These are phyloP conservation scores for Yarrowia sp. DNA, from an alignment of 805 yeast species.

Conservation along the genomic window DNA sequence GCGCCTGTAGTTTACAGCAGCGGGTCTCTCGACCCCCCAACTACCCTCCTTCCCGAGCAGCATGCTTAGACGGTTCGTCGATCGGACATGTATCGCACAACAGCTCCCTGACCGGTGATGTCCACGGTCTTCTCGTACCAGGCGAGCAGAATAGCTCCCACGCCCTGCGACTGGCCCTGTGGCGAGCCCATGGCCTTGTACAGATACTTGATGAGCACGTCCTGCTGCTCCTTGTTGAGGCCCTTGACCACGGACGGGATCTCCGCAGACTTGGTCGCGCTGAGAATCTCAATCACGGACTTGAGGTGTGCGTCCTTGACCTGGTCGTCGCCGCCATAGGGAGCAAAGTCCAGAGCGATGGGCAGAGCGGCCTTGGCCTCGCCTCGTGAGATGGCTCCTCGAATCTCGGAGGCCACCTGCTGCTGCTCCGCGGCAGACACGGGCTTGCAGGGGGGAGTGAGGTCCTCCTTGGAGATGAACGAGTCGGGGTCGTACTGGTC, in stretches of 20 bases:
- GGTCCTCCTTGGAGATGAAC: slow-evolving; percentile 58
- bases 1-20: neutral
- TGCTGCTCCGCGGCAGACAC: slow-evolving; percentile 55
- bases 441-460: slow-evolving; percentile 55
- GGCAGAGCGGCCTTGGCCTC: slow-evolving; percentile 65
- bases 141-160: slow-evolving; percentile 77
- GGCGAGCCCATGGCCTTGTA: slow-evolving; percentile 80
- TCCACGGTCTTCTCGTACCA: slow-evolving; percentile 94
- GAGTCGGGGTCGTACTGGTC: slow-evolving; percentile 87
- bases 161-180: slow-evolving; percentile 64
- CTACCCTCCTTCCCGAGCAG: too few relatives aligned
- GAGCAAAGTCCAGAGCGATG: slow-evolving; percentile 66
- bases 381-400: slow-evolving; percentile 67
- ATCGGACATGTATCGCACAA: slow-evolving; percentile 82
- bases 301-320: slow-evolving; percentile 52
- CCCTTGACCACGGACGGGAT: slow-evolving; percentile 58
- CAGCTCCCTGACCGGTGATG: slow-evolving; percentile 81
- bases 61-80: slow-evolving; percentile 71
- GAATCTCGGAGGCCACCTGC: slow-evolving; percentile 54
- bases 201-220: slow-evolving; percentile 74
- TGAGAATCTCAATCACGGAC: slow-evolving; percentile 68
- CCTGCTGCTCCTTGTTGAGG: slow-evolving; percentile 65
- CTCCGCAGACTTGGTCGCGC: slow-evolving; percentile 65
- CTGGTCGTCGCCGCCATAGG: slow-evolving; percentile 69
- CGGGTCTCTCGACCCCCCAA: neutral